Percentiles rank a stretch among this genome's conserved stretches.
phyloP scores from a whole-genome alignment of 345 rosid genomes.

The Gossypium sturtianum region DNA sequence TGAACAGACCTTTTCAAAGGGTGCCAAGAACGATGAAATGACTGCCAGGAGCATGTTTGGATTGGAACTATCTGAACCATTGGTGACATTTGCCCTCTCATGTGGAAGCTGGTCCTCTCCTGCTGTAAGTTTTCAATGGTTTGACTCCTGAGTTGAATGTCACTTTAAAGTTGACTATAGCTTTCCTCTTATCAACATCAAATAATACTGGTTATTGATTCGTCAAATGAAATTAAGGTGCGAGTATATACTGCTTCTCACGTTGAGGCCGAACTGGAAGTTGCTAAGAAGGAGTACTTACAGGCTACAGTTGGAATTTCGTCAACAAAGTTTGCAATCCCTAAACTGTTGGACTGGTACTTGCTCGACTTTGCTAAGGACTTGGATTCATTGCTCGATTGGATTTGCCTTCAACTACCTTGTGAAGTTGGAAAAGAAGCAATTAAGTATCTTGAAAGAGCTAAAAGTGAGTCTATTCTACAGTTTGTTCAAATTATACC shows the following conservation, averaged over 20 bases:
- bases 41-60: constrained; percentile 56
- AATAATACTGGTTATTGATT: constrained; percentile 16
- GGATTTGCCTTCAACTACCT: constrained; percentile 85
- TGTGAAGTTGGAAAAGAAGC: constrained; percentile 66
- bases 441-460: constrained; percentile 55
- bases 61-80: constrained; percentile 73
- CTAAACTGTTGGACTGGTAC: constrained; percentile 78
- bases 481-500: constrained; percentile 53
- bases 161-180: background rate
- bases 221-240: constrained; percentile 38
- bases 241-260: constrained; percentile 58
- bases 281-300: constrained; percentile 66
- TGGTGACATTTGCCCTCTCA: constrained; percentile 78
- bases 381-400: constrained; percentile 68
- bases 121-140: constrained; percentile 49
- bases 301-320: constrained; percentile 74
- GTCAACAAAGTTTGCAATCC: constrained; percentile 46
- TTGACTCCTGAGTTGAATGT: background rate
- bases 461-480: constrained; percentile 35
- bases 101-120: constrained; percentile 99
- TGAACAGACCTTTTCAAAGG: constrained; percentile 36
- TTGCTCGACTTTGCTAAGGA: constrained; percentile 82
- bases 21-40: constrained; percentile 52
- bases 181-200: background rate
- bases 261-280: constrained; percentile 62